Percentiles rank a stretch among this genome's conserved stretches.
These are phyloP conservation scores for Globisporangium nagaii DNA, from an alignment of 352 stramenopile species.

Conservation along the genomic window DNA sequence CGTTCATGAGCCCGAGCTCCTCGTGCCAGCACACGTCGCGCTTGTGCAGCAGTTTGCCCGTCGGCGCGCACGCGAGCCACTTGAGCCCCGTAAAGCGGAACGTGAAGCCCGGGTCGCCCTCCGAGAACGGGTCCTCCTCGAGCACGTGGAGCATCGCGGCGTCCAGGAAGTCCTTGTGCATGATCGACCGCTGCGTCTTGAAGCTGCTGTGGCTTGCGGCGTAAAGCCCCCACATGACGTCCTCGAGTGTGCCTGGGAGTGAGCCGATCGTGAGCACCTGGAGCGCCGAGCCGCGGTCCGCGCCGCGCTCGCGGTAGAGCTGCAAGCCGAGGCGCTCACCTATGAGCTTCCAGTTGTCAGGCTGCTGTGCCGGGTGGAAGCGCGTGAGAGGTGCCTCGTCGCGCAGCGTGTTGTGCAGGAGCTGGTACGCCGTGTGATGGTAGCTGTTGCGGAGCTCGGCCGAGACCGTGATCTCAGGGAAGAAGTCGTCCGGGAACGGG, in stretches of 20 bases:
- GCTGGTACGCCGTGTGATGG: constrained; percentile 23
- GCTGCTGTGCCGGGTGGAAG: constrained; percentile 43
- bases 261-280: constrained; percentile 45
- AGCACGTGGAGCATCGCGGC: constrained; percentile 50
- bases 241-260: constrained; percentile 42
- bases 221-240: constrained; percentile 60
- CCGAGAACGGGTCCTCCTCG: constrained; percentile 40
- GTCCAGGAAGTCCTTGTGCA: constrained; percentile 55
- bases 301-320: constrained; percentile 52
- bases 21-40: constrained; percentile 65
- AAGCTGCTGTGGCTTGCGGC: constrained; percentile 33
- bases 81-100: constrained; percentile 58
- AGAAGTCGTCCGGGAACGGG: constrained; percentile 64
- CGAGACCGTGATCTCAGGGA: constrained; percentile 37
- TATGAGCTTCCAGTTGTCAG: constrained; percentile 55
- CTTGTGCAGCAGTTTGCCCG: constrained; percentile 56
- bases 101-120: constrained; percentile 45
- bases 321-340: constrained; percentile 44
- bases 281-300: constrained; percentile 41
- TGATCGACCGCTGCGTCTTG: constrained; percentile 61
- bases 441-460: constrained; percentile 27
- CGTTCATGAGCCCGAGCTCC: constrained; percentile 42
- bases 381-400: constrained; percentile 39
- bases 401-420: constrained; percentile 35
- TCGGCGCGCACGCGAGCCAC: constrained; percentile 41